These are phyloP conservation scores for Agroathelia rolfsii DNA, from an alignment of 1,284 basidiomycete genomes.

Conservation along the genomic window DNA sequence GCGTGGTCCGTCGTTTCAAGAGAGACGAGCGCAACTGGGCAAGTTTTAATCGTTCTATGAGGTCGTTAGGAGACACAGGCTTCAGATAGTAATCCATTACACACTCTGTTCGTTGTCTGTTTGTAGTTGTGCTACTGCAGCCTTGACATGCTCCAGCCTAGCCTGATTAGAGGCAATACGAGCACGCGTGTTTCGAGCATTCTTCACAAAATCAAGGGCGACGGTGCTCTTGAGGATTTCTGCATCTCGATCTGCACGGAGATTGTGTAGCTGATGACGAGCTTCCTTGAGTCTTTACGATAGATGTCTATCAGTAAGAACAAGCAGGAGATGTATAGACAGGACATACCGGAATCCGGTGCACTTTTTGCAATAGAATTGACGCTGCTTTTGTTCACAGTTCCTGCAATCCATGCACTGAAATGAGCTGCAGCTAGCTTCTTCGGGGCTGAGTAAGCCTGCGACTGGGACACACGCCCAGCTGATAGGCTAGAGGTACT, in stretches of 20 bases:
- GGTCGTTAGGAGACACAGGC: too few relatives aligned
- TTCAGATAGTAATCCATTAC: slow-evolving; percentile 12
- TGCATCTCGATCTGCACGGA: slow-evolving; percentile 49
- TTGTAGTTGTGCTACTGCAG: slow-evolving; percentile 23
- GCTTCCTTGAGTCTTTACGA: slow-evolving; percentile 49
- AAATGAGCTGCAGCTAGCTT: too few relatives aligned
- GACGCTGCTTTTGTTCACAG: slow-evolving; percentile 55
- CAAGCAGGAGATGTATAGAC: slow-evolving; percentile 32
- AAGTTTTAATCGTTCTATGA: too few relatives aligned
- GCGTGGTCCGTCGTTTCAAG: not conserved
- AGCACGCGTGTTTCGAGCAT: slow-evolving; percentile 38
- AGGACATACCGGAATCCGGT: slow-evolving; percentile 46
- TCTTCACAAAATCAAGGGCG: slow-evolving; percentile 38
- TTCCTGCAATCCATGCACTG: slow-evolving; percentile 63
- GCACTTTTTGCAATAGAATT: slow-evolving; percentile 56
- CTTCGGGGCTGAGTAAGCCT: too few relatives aligned
- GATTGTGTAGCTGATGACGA: slow-evolving; percentile 47
- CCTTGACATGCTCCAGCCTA: slow-evolving; percentile 25
- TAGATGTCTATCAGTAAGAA: not conserved
- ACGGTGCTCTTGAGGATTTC: slow-evolving; percentile 45
- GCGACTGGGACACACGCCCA: too few relatives aligned
- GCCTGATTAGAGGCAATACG: slow-evolving; percentile 30
- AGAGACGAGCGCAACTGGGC: too few relatives aligned
- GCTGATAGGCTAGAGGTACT: too few relatives aligned
- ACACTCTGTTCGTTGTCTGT: slow-evolving; percentile 26